A percentile compares a stretch with the other conserved stretches of the same genome.
phyloP scores from a whole-genome alignment of 164 flowering plant species.

The Euptelea pleiosperma region DNA sequence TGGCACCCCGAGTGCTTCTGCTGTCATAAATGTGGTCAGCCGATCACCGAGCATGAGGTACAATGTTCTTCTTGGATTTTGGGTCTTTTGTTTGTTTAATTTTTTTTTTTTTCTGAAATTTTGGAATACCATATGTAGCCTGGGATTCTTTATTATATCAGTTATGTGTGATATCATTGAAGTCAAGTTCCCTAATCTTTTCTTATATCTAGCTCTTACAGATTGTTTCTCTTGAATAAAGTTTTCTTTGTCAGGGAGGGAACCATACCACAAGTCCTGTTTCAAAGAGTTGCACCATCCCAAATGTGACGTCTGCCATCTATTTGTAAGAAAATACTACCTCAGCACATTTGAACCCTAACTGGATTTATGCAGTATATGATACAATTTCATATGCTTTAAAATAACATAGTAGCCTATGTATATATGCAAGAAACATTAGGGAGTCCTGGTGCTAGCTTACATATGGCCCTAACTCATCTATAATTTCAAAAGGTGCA shows the following conservation, averaged over 20 bases:
- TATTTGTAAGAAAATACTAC: conserved; percentile 61
- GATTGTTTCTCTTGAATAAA: conserved; percentile 49
- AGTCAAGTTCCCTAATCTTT: too few species aligned
- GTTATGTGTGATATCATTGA: too few species aligned
- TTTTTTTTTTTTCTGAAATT: background rate
- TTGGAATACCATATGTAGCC: background rate
- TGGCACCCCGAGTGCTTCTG: conserved; percentile 89
- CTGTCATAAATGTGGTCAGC: conserved; percentile 61
- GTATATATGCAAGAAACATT: too few species aligned
- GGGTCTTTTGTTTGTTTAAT: background rate
- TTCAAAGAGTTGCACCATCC: conserved; percentile 92
- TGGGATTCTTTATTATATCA: too few species aligned
- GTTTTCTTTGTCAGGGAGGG: conserved; percentile 89
- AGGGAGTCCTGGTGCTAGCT: too few species aligned
- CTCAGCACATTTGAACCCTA: background rate
- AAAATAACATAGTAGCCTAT: too few species aligned
- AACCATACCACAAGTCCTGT: conserved; percentile 85
- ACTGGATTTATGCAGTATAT: too few species aligned
- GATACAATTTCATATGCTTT: too few species aligned
- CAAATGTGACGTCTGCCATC: conserved; percentile 93
- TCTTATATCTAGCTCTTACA: conserved; percentile 22
- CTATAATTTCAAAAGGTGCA: too few species aligned
- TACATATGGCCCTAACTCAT: too few species aligned
- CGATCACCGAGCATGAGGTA: conserved; percentile 89
- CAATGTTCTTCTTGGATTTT: background rate